phyloP scores from a whole-genome alignment of 2,329 filamentous ascomycete genomes.

The Aspergillus uvarum region DNA sequence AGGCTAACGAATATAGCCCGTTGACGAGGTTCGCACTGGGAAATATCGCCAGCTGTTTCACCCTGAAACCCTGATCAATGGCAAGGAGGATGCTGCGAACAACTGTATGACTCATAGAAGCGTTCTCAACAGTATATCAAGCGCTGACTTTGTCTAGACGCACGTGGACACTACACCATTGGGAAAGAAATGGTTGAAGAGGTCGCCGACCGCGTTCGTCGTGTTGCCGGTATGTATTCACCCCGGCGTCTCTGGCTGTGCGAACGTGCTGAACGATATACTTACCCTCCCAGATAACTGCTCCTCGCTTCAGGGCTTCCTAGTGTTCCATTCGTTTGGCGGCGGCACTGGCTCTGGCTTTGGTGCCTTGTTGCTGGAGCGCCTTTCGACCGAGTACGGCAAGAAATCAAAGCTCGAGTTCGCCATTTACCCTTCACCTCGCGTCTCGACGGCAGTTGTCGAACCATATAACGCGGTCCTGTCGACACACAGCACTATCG shows the following conservation, averaged over 20 bases:
- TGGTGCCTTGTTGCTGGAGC: slow-evolving; percentile 63
- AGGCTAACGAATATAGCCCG: slow-evolving; percentile 47
- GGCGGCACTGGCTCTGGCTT: slow-evolving; percentile 68
- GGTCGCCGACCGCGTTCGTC: slow-evolving; percentile 64
- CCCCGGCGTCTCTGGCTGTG: neutral
- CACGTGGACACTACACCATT: slow-evolving; percentile 67
- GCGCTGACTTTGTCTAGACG: slow-evolving; percentile 47
- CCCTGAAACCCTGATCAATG: slow-evolving; percentile 64
- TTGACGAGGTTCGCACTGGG: slow-evolving; percentile 67
- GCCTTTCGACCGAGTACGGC: slow-evolving; percentile 63
- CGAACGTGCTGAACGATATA: neutral
- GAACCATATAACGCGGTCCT: slow-evolving; percentile 66
- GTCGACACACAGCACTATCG: slow-evolving; percentile 61
- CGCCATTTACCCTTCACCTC: slow-evolving; percentile 64
- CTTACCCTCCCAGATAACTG: slow-evolving; percentile 56
- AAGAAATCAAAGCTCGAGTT: slow-evolving; percentile 71
- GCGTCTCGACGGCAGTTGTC: slow-evolving; percentile 65
- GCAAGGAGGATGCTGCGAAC: slow-evolving; percentile 69
- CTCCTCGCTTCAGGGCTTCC: slow-evolving; percentile 64
- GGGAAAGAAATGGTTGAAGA: slow-evolving; percentile 66
- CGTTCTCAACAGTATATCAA: neutral
- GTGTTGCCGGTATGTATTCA: slow-evolving; percentile 56
- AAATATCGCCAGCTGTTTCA: slow-evolving; percentile 64
- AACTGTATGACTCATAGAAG: slow-evolving; percentile 50
- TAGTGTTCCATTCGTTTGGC: slow-evolving; percentile 69